Evolutionary conservation across 495 filamentous ascomycete species (phyloP).

Genomic region (Lasiosphaeriaceae sp.): DNA sequence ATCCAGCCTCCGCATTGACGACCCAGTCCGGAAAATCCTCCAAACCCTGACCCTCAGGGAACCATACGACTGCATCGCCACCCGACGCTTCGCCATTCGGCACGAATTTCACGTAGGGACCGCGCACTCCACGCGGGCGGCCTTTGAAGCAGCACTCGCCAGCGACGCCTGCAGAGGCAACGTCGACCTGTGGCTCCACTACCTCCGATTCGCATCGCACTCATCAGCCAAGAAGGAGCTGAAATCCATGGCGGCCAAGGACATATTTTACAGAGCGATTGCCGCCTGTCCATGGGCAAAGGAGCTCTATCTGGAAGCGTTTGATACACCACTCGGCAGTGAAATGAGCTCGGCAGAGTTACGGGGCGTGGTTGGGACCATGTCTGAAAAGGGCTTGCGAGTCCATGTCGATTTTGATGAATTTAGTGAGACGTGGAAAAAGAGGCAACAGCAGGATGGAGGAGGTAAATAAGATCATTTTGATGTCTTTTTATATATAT

Average conservation of each 20-base stretch:
- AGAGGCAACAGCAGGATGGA: no score
- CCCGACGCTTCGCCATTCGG: slow-evolving; percentile 64
- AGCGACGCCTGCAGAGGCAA: slow-evolving; percentile 34
- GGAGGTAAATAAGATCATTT: no score
- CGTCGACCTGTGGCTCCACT: slow-evolving; percentile 62
- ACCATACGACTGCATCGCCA: slow-evolving; percentile 43
- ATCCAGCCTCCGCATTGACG: slow-evolving; percentile 58
- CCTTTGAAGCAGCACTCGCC: slow-evolving; percentile 67
- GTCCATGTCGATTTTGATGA: slow-evolving; percentile 42
- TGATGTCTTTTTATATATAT: no score
- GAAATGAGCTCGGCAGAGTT: slow-evolving; percentile 44
- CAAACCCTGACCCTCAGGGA: slow-evolving; percentile 41
- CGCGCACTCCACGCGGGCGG: slow-evolving; percentile 55
- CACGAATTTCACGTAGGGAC: slow-evolving; percentile 60
- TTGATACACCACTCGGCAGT: slow-evolving; percentile 26
- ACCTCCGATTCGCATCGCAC: slow-evolving; percentile 49
- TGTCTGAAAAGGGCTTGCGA: slow-evolving; percentile 39
- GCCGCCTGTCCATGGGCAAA: slow-evolving; percentile 74
- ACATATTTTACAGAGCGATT: slow-evolving; percentile 65
- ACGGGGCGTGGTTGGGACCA: slow-evolving; percentile 44
- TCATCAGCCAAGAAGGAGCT: neutral
- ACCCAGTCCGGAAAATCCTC: slow-evolving; percentile 63
- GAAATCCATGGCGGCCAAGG: slow-evolving; percentile 15
- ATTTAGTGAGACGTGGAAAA: slow-evolving; percentile 30
- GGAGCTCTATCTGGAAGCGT: slow-evolving; percentile 60